Base-by-base conservation (phyloP, 2,329 filamentous ascomycete species). In the Pseudocercospora vitis region DNA sequence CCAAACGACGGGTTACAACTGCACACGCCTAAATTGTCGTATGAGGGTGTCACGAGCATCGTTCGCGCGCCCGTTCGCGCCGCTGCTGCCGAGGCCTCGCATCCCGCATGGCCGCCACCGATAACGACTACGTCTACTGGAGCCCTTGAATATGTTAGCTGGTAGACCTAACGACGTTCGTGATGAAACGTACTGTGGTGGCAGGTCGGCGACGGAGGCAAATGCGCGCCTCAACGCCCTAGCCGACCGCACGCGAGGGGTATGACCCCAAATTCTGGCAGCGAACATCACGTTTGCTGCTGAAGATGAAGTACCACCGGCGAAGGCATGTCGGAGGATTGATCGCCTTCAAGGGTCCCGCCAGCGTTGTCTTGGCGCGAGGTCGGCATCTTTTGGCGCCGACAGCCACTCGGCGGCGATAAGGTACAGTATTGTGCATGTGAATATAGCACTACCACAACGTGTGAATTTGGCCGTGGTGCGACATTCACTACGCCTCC, bases 1-100 rank as follows among this genome's bases (percentile, higher is more conserved):
- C 94, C 94, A 68, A 99, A 95, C 60, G 90, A 95, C 1, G 92
- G 92, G 70, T 97, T 97, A 75, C 92, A 97, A 29, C 91, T 96
- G 75, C 92, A 97, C 24, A 94, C 89, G 51, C 92, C 92, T 16
- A 97, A 84, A 64, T 96, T 96, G 55, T 91, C 86, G 53, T 89
- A 73, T 56, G 88, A 90, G 2, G 92, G 94, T 1, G 94, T 99
- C 45, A 99, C 80, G 61, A 99, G 81, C 1, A 88, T 92, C 35
- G 94, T 97, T 65, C 86, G 85, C 46, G 92, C 94, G 48, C 94
- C 94, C 12, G 88, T 83, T 66, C 94, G 84, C 39, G 94, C 94
- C 11, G 94, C 89, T 2, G 92, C 94, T 8, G 94, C 87, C 61
- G 88, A 92, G 55, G 94, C 94, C 78, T 99, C 94, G 49, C 91